Conservation (phyloP, 768 basidiomycete species). For the Leccinum subtestaceum region DNA sequence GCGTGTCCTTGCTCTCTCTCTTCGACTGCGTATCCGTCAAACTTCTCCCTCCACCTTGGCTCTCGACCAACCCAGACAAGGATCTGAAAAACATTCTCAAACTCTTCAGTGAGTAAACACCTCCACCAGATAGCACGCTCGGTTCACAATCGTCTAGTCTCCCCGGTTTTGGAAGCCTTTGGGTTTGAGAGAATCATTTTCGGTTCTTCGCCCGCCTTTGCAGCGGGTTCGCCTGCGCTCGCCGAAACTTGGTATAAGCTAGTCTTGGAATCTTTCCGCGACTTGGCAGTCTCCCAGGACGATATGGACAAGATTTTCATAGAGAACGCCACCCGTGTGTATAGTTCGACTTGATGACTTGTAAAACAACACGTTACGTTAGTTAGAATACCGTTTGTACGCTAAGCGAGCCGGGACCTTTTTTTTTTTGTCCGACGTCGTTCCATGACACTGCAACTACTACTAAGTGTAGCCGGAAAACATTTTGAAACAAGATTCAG, state of each 20-base stretch:
- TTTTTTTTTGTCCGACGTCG: neutral
- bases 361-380: neutral
- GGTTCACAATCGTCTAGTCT: constrained; percentile 46
- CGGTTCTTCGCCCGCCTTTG: constrained; percentile 69
- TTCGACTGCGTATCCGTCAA: constrained; percentile 71
- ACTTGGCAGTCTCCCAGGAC: constrained; percentile 76
- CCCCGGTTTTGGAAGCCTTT: constrained; percentile 81
- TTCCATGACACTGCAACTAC: neutral
- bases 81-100: constrained; percentile 64
- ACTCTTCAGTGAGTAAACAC: constrained; percentile 69
- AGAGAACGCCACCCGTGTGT: constrained; percentile 45
- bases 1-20: constrained; percentile 69
- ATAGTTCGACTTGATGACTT: constrained; percentile 26
- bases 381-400: neutral
- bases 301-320: constrained; percentile 73
- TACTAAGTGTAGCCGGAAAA: constrained; percentile 5
- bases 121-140: neutral
- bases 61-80: constrained; percentile 43
- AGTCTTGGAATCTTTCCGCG: constrained; percentile 73
- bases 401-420: neutral
- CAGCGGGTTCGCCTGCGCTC: constrained; percentile 44
- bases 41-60: constrained; percentile 76
- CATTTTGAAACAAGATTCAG: neutral
- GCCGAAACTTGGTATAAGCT: constrained; percentile 79
- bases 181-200: constrained; percentile 81